Base-by-base conservation (phyloP, 495 filamentous ascomycete species). In the Pseudoneurospora amorphoporcata region DNA sequence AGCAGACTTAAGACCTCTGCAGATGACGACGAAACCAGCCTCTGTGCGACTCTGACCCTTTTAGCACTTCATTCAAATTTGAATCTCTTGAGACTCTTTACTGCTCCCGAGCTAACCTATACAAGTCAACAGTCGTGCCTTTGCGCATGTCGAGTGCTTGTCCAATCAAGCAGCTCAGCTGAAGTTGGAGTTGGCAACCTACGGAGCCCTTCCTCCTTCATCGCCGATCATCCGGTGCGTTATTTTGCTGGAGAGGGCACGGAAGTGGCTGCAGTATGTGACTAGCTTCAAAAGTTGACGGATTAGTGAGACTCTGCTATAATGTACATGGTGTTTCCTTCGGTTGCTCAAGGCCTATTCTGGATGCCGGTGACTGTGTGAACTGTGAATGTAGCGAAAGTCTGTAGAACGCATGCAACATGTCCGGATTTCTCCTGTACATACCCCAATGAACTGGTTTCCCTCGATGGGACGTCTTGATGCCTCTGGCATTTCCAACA, bases 1-100 rank as follows among this genome's bases (percentile, higher is more conserved):
- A 97, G 92, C 91, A 90, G 94, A 90, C 87, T 93, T 93, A 97
- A 97, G 93, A 95, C 92, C 91, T 65, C 53, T 92, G 91, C 86
- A 87, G 79, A 89, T 90, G 94, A 95, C 87, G 94, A 95, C 87
- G 87, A 84, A 83, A 81, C 83, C 87, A 85, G 84, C 84, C 92
- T 91, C 83, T 83, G 87, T 90, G 92, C 92, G 90, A 82, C 87
- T 93, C 94, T 97, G 94, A 97, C 85, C 79, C 77, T 75, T 73
- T 75, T 68, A n/a, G 68, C 74, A 74, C 39, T 72, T 72, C 37
- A 45, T 45, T 43, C 12, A 8, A 65, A 8, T 16, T 35, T 17
- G 53, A 16, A 65, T 35, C 43, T 19, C 3, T 17, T 17, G 29
- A 9, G 29, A 17, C 29, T 35, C 29, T 65, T 65, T 35, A 29